These are phyloP conservation scores for Pisolithus thermaeus DNA, from an alignment of 1,284 basidiomycete genomes.

Conservation along the genomic window DNA sequence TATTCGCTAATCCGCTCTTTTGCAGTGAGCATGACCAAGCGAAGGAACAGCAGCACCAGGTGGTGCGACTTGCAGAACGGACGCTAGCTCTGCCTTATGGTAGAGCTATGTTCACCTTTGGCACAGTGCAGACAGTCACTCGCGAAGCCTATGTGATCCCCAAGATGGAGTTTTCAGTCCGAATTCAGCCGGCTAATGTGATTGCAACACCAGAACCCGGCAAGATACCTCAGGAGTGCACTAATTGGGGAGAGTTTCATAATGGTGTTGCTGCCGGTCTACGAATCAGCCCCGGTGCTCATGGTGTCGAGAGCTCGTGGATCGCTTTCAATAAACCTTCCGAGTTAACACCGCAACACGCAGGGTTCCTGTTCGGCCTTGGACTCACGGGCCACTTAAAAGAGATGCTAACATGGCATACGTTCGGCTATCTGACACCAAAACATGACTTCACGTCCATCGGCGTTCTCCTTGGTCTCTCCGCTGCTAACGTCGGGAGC, in stretches of 20 bases:
- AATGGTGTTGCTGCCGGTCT: slow-evolving; percentile 93
- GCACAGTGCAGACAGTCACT: slow-evolving; percentile 63
- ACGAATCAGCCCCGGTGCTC: slow-evolving; percentile 72
- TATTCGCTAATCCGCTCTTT: background rate
- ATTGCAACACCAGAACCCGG: slow-evolving; percentile 58
- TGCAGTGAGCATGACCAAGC: slow-evolving; percentile 73
- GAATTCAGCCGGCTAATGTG: slow-evolving; percentile 65
- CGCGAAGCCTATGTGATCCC: slow-evolving; percentile 77
- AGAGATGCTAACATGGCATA: slow-evolving; percentile 84
- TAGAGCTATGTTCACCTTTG: slow-evolving; percentile 84
- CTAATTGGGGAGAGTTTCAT: slow-evolving; percentile 95
- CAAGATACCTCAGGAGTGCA: slow-evolving; percentile 63
- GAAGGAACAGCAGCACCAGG: slow-evolving; percentile 77
- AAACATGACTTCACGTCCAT: slow-evolving; percentile 95
- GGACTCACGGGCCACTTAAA: slow-evolving; percentile 89
- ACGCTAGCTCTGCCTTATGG: slow-evolving; percentile 85
- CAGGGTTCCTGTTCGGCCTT: slow-evolving; percentile 90
- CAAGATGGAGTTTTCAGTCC: slow-evolving; percentile 74
- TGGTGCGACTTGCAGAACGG: slow-evolving; percentile 74
- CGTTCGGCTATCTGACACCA: slow-evolving; percentile 87
- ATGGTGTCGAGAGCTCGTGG: slow-evolving; percentile 84
- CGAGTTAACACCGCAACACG: slow-evolving; percentile 85
- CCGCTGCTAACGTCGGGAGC: slow-evolving; percentile 87
- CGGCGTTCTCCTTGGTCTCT: slow-evolving; percentile 86
- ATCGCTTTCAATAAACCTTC: slow-evolving; percentile 89